A percentile compares a stretch with the other conserved stretches of the same genome.
Conservation (phyloP, 192 early-diverging fungal genomes). For the Umbelopsis ramanniana region DNA sequence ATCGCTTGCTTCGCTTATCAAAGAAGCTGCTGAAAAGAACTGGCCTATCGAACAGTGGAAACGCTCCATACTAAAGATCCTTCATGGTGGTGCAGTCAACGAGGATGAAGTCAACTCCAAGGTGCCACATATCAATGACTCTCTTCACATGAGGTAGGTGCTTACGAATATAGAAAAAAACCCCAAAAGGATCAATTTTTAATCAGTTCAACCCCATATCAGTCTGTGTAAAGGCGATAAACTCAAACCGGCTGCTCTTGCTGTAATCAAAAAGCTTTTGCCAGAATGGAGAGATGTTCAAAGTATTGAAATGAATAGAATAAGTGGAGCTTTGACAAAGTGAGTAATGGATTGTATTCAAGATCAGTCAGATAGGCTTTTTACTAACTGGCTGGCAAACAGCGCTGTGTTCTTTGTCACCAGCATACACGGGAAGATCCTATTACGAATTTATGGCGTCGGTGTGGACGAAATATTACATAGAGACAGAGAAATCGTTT, state of each 20-base stretch:
- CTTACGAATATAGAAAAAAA: background rate
- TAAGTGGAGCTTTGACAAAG: constrained; percentile 75
- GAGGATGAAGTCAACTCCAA: background rate
- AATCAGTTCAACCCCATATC: background rate
- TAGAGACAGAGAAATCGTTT: constrained; percentile 79
- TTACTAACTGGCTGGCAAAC: background rate
- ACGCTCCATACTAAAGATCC: background rate
- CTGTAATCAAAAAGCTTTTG: constrained; percentile 22
- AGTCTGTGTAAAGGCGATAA: constrained; percentile 28
- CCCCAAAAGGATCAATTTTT: background rate
- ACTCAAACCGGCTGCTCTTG: constrained; percentile 10
- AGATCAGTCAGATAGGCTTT: background rate
- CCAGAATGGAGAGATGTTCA: constrained; percentile 37
- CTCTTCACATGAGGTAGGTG: background rate
- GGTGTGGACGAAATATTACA: constrained; percentile 81
- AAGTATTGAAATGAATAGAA: constrained; percentile 45
- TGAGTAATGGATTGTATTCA: constrained; percentile 6
- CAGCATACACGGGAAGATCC: constrained; percentile 21
- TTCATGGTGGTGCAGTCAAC: constrained; percentile 10
- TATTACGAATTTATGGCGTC: constrained; percentile 80
- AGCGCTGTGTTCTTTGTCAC: constrained; percentile 38
- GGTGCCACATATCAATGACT: background rate
- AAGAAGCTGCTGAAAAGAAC: constrained; percentile 16
- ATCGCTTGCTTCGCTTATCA: background rate
- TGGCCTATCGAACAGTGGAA: constrained; percentile 17